Evolutionary conservation across 2,329 filamentous ascomycete genomes (phyloP), one percentile per base, ranked within the genome.

Genomic region (Penicillium digitatum): DNA sequence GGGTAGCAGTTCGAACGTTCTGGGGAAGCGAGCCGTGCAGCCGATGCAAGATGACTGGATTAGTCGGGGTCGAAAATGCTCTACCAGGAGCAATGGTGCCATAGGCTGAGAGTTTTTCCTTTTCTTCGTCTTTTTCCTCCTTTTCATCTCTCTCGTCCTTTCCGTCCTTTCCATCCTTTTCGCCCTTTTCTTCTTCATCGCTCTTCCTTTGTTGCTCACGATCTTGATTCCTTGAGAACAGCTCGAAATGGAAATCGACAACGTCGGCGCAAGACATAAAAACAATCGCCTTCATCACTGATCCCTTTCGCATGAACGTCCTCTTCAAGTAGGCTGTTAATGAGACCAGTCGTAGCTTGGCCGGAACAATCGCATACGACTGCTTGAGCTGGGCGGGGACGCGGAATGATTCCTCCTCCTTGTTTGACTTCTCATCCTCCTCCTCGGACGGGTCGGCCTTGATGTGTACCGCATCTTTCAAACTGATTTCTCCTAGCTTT

Each of bases 181-280:
- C 34, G 4, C 18, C 16, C 32, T 62, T 50, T 38, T 27, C 37
- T 34, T 58, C 63, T 22, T 70, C 60, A 32, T 69, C 63, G 12
- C 62, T 63, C 31, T 65, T 63, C 37, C 65, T 62, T 38, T 46
- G 39, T 46, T 58, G 55, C 55, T 68, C 50, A 56, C 59, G 50
- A 14, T 62, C 59, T 18, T 69, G 60, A 47, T 74, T 72, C 18
- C 74, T 76, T 7, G 80, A 87, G 54, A 99, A 83, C 3, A 96
- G 77, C 57, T 95, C 88, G 70, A 91, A 97, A 72, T 97, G 93
- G 66, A 96, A 99, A 70, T 99, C 91, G 56, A 97, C 94, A 1
- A 90, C 94, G 71, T 99, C 94, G 20, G 94, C 92, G 67, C 94
- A 99, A 11, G 93, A 96, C 46, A 99, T 89, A 76, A 99, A 99